Evolutionary conservation across 2,329 filamentous ascomycete species (phyloP), one percentile per base, ranked within the genome.

Genomic region (Fusarium tupiense): DNA sequence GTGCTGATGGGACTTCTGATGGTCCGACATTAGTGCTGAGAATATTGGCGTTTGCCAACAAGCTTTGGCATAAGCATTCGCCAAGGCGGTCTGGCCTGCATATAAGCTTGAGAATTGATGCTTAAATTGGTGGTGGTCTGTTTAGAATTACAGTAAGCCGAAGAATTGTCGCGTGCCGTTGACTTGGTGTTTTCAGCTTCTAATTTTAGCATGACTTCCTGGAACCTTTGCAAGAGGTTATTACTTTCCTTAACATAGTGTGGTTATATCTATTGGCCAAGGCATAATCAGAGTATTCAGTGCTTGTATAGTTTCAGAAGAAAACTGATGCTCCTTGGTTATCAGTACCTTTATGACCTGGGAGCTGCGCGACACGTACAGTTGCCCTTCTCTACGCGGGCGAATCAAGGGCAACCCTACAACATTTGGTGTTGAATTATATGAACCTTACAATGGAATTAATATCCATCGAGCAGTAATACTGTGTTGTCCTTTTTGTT

Each of bases 381-480:
- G 14, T 6, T 12, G 10, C 16, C n/a, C 24, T 24, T 24, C 17
- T 11, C 17, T 9, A 7, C 11, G 17, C 7, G 8, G 11, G 19
- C 14, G 9, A 49, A 8, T 22, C 19, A 17, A n/a, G 8, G 1
- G 26, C 8, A 49, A n/a, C 14, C 4, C 8, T 16, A 7, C 3
- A 14, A n/a, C 20, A 29, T 11, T 9, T 22, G 2, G 2, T 4
- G 17, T 16, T 12, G 1, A 44, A 3, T 24, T 35, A 17, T 17
- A 35, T 17, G 16, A 35, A 14, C 33, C 33, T 3, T 16, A 17
- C n/a, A 4, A 17, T 35, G 7, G 14, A 35, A 35, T 35, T 0
- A 16, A 16, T 4, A 35, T 35, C 8, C 14, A 17, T 2, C 0
- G 3, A 31, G 0, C 7, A 7, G 0, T 5, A 4, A 31, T 12